Conservation (phyloP, 257 asterid species). For the Rauvolfia tetraphylla region DNA sequence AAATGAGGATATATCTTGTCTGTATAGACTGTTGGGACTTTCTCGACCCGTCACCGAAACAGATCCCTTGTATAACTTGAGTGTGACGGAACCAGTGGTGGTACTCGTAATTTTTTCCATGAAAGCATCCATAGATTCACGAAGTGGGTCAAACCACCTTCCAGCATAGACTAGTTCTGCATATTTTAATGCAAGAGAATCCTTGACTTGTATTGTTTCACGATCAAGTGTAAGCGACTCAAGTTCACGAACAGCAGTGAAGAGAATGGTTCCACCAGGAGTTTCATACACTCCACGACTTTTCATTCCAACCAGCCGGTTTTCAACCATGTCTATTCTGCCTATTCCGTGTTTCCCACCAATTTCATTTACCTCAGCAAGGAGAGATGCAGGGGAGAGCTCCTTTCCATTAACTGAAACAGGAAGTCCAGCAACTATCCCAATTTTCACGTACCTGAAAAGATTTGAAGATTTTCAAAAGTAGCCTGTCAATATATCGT, state of each 20-base stretch:
- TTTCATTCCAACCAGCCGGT: constrained; percentile 91
- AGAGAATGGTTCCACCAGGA: constrained; percentile 92
- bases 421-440: constrained; percentile 71
- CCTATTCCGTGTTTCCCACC: constrained; percentile 93
- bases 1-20: constrained; percentile 85
- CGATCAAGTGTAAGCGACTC: constrained; percentile 97
- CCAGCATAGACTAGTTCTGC: constrained; percentile 89
- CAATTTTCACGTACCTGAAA: constrained; percentile 67
- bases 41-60: constrained; percentile 61
- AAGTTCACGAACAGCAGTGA: constrained; percentile 68
- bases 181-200: constrained; percentile 78
- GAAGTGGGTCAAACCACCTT: constrained; percentile 91
- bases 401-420: constrained; percentile 70
- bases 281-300: constrained; percentile 97
- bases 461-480: neutral
- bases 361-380: constrained; percentile 64
- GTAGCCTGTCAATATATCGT: neutral
- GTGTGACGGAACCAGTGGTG: constrained; percentile 71
- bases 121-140: constrained; percentile 87
- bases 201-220: constrained; percentile 79
- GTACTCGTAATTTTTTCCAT: constrained; percentile 86
- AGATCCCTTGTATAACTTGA: constrained; percentile 81
- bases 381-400: constrained; percentile 81
- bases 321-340: constrained; percentile 89
- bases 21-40: constrained; percentile 72